Percentiles rank a stretch among this genome's conserved stretches.
These are phyloP conservation scores for Colletotrichum musae DNA, from an alignment of 2,329 filamentous ascomycete genomes.

Conservation along the genomic window DNA sequence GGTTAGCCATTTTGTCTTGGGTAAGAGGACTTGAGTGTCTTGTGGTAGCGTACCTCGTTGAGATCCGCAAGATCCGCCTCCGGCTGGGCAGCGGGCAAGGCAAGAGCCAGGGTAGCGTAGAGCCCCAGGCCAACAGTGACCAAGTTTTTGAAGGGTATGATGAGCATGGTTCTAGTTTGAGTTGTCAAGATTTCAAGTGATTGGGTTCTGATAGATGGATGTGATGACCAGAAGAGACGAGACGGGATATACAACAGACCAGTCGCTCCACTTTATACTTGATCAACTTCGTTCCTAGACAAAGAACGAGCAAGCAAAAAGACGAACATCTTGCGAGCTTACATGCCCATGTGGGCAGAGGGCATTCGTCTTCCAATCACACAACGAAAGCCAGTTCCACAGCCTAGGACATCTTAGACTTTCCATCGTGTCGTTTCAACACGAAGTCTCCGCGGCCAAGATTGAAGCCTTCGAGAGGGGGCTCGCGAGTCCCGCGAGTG, in stretches of 20 bases:
- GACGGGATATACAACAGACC: no score
- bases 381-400: background rate
- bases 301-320: no score
- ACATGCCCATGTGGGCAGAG: background rate
- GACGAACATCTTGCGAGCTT: no score
- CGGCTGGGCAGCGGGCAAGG: conserved; percentile 3
- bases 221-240: background rate
- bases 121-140: conserved; percentile 4
- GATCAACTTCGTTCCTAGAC: no score
- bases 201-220: background rate
- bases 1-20: background rate
- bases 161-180: background rate
- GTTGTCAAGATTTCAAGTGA: background rate
- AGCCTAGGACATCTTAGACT: conserved; percentile 13
- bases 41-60: background rate
- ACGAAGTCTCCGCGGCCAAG: conserved; percentile 10
- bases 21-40: background rate
- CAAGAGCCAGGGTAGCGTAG: background rate
- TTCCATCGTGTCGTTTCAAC: conserved; percentile 21
- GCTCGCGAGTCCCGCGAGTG: background rate
- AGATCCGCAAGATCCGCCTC: background rate
- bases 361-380: background rate
- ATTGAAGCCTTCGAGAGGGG: background rate
- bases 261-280: no score
- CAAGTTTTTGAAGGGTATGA: conserved; percentile 2